phyloP scores from a whole-genome alignment of 2,329 filamentous ascomycete genomes.

The Ophiocordyceps camponoti-leonardi region DNA sequence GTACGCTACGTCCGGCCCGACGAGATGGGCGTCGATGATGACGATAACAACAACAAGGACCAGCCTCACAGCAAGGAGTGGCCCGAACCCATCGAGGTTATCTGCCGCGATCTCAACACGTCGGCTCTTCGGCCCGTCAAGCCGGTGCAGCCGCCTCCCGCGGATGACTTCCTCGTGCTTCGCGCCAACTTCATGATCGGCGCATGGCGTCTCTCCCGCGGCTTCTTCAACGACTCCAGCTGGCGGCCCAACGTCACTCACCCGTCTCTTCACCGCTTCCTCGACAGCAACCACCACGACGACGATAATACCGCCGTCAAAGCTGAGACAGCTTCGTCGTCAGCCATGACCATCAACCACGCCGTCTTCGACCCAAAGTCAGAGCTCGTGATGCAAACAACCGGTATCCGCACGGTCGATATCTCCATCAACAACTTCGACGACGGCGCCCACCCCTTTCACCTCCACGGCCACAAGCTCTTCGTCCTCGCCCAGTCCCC shows the following conservation, averaged over 20 bases:
- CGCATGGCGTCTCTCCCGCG: conserved; percentile 31
- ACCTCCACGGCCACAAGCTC: conserved; percentile 44
- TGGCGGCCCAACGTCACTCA: conserved; percentile 23
- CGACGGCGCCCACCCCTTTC: conserved; percentile 25
- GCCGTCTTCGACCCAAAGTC: conserved; percentile 10
- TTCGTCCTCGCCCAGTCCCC: conserved; percentile 22
- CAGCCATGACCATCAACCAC: conserved; percentile 11
- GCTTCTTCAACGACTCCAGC: conserved; percentile 34
- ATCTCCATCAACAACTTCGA: conserved; percentile 44
- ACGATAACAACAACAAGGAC: background rate
- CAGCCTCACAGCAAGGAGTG: conserved; percentile 27
- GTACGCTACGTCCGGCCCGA: conserved; percentile 11
- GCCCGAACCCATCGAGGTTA: conserved; percentile 26
- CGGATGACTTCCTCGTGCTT: conserved; percentile 24
- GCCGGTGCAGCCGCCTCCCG: conserved; percentile 15
- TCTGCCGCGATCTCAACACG: conserved; percentile 36
- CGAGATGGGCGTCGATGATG: background rate
- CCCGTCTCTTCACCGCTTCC: conserved; percentile 18
- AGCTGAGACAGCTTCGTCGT: conserved; percentile 1
- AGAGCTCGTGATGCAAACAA: conserved; percentile 29
- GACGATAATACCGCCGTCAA: conserved; percentile 3
- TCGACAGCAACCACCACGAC: conserved; percentile 6
- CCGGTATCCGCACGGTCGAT: conserved; percentile 34
- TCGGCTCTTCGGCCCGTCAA: conserved; percentile 23
- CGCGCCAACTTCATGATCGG: conserved; percentile 38